These are phyloP conservation scores for Nicotiana otophora DNA, from an alignment of 257 asterid species.

Conservation along the genomic window DNA sequence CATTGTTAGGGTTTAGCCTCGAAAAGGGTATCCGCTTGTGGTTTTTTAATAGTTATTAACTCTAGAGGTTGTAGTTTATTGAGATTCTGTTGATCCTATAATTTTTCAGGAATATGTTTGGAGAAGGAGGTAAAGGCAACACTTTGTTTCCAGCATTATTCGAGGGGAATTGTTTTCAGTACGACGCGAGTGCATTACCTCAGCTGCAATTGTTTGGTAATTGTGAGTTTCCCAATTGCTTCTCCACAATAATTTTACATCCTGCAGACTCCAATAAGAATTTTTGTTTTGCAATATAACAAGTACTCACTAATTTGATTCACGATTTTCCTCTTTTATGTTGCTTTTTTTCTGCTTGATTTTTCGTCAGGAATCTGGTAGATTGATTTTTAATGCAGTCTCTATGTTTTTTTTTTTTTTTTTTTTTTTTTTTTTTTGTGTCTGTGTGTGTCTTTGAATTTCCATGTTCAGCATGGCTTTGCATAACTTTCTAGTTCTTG, in stretches of 20 bases:
- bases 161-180: slow-evolving; percentile 40
- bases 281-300: neutral
- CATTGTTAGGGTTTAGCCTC: neutral
- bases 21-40: neutral
- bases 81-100: no score
- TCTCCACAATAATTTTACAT: neutral
- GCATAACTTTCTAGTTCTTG: neutral
- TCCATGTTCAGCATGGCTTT: neutral
- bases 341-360: neutral
- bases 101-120: slow-evolving; percentile 47
- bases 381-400: neutral
- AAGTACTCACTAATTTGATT: neutral
- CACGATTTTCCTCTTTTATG: slow-evolving; percentile 1
- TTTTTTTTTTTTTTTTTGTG: neutral
- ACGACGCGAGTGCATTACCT: slow-evolving; percentile 41
- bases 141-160: slow-evolving; percentile 27
- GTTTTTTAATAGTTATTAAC: no score
- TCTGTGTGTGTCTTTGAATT: neutral
- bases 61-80: no score
- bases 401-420: neutral
- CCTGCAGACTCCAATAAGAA: neutral
- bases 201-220: slow-evolving; percentile 66
- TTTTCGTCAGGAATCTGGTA: neutral
- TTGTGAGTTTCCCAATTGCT: slow-evolving; percentile 33
- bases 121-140: slow-evolving; percentile 52